Evolutionary conservation across 495 filamentous ascomycete genomes (phyloP).

Genomic region (Parathielavia appendiculata): DNA sequence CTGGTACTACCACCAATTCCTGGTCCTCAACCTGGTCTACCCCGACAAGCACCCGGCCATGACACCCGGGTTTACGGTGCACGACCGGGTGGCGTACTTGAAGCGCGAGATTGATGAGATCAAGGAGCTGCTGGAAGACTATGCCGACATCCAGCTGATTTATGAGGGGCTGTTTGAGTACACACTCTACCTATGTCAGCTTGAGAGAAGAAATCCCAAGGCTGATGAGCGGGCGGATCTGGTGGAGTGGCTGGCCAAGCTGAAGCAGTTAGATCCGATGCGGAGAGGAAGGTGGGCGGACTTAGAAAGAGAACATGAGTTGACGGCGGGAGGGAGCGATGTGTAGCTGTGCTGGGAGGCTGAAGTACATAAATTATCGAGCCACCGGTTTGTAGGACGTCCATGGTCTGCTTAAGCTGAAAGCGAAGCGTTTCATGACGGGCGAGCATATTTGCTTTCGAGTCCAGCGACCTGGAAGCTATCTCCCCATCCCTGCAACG

Average conservation of each 20-base stretch:
- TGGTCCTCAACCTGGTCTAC: conserved; percentile 58
- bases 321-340: conserved; percentile 1
- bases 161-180: conserved; percentile 71
- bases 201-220: conserved; percentile 36
- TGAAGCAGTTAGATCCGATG: conserved; percentile 65
- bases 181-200: conserved; percentile 45
- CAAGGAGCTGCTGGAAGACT: conserved; percentile 67
- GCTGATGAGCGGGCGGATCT: conserved; percentile 44
- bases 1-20: conserved; percentile 91
- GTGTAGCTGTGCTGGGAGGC: background rate
- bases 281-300: conserved; percentile 64
- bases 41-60: conserved; percentile 48
- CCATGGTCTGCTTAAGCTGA: too few relatives aligned
- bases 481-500: too few relatives aligned
- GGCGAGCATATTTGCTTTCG: background rate
- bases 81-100: conserved; percentile 63
- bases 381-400: background rate
- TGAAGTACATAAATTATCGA: background rate
- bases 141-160: conserved; percentile 72
- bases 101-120: conserved; percentile 61
- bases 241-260: conserved; percentile 55
- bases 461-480: background rate
- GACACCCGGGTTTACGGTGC: conserved; percentile 53
- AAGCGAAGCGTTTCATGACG: background rate
- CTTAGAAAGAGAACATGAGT: conserved; percentile 42